Conservation (phyloP, 1,139 yeast species). For the Lodderomyces oxycetoniae region DNA sequence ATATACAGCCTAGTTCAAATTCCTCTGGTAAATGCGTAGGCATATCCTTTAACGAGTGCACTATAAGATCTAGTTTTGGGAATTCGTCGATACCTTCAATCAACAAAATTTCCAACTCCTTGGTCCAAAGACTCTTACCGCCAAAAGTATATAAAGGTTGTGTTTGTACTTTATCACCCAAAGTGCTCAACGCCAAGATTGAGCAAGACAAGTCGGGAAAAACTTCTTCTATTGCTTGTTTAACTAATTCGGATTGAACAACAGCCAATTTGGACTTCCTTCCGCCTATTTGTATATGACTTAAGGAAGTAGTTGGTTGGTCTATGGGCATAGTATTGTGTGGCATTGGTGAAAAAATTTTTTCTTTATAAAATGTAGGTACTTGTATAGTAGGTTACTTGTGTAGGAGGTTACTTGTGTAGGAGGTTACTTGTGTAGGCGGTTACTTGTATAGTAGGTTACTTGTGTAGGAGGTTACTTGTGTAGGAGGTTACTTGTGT, state of each 20-base stretch:
- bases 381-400: no score
- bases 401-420: no score
- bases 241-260: conserved; percentile 75
- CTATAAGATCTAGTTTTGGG: conserved; percentile 79
- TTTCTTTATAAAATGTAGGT: no score
- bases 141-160: conserved; percentile 92
- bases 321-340: conserved; percentile 13
- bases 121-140: conserved; percentile 95
- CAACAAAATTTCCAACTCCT: conserved; percentile 79
- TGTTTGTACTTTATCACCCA: conserved; percentile 84
- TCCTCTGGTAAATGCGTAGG: conserved; percentile 90
- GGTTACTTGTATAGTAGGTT: no score
- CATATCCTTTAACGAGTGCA: conserved; percentile 92
- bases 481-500: no score
- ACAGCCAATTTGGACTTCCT: conserved; percentile 86
- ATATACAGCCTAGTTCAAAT: conserved; percentile 82
- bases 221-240: conserved; percentile 49
- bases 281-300: conserved; percentile 66
- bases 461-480: no score
- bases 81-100: conserved; percentile 57
- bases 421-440: no score
- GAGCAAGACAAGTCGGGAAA: conserved; percentile 61
- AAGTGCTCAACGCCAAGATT: conserved; percentile 74
- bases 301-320: conserved; percentile 4
- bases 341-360: conserved; percentile 14